Percentiles rank a stretch among this genome's conserved stretches.
Evolutionary conservation across 306 rosid genomes (phyloP).

Genomic region (Bauhinia variegata): DNA sequence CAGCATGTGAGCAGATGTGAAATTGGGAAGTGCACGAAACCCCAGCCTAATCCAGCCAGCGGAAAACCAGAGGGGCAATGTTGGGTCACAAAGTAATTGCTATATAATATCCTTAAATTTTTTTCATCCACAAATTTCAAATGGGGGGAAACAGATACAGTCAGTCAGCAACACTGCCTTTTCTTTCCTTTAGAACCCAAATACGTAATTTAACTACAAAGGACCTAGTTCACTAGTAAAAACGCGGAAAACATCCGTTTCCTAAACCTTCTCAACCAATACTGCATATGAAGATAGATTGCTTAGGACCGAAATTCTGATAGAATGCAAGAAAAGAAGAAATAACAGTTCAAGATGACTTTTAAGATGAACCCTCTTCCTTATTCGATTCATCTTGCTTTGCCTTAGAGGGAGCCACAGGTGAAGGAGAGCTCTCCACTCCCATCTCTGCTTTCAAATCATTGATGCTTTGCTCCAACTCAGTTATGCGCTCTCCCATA

Average conservation of each 20-base stretch:
- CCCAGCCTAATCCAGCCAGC: neutral
- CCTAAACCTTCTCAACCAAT: conserved; percentile 7
- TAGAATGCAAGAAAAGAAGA: conserved; percentile 27
- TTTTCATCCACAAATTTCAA: no score
- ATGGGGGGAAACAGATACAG: neutral
- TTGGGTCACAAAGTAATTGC: conserved; percentile 14
- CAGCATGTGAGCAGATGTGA: neutral
- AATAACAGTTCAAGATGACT: neutral
- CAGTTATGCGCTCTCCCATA: conserved; percentile 91
- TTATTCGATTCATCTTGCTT: conserved; percentile 55
- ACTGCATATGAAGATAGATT: conserved; percentile 16
- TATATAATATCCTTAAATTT: neutral
- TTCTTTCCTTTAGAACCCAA: neutral
- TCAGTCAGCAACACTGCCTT: neutral
- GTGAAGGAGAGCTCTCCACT: conserved; percentile 83
- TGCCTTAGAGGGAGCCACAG: conserved; percentile 51
- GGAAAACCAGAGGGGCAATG: neutral
- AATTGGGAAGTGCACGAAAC: neutral
- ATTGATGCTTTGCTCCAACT: conserved; percentile 89
- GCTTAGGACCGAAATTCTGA: conserved; percentile 30
- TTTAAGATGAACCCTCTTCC: conserved; percentile 70
- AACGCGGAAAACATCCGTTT: conserved; percentile 21
- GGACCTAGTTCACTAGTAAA: conserved; percentile 22
- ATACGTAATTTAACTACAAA: conserved; percentile 21
- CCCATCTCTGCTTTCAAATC: conserved; percentile 94